Conservation (phyloP, 306 rosid genomes). For the Trifolium dubium region DNA sequence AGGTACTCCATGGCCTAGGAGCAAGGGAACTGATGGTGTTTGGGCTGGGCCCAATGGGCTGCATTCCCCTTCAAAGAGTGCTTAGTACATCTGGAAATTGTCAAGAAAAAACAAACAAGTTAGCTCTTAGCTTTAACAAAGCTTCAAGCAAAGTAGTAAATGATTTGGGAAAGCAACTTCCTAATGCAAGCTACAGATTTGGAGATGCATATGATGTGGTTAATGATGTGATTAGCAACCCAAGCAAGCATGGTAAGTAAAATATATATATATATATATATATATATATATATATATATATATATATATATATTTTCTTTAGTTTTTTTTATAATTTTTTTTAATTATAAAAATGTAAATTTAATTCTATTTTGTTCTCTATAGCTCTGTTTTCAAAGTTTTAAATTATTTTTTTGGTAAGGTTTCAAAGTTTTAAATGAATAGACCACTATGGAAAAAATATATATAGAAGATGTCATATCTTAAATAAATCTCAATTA, state of each 20-base stretch:
- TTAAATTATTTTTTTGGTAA: no score
- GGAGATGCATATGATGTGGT: conserved; percentile 90
- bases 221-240: conserved; percentile 67
- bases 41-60: conserved; percentile 95
- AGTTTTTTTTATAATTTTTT: background rate
- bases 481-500: no score
- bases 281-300: no score
- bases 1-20: conserved; percentile 70
- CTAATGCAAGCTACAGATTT: conserved; percentile 72
- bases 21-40: conserved; percentile 86
- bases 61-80: conserved; percentile 89
- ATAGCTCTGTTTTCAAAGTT: no score
- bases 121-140: conserved; percentile 81
- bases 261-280: no score
- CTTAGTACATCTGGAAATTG: conserved; percentile 69
- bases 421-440: no score
- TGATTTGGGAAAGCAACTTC: conserved; percentile 60
- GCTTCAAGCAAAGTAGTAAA: conserved; percentile 55
- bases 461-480: no score
- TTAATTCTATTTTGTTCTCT: background rate
- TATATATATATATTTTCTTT: background rate
- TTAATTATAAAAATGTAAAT: background rate
- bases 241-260: conserved; percentile 60
- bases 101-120: conserved; percentile 67
- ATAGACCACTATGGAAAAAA: no score